These are phyloP conservation scores for Zasmidium angulare DNA, from an alignment of 2,329 filamentous ascomycete species.

Conservation along the genomic window DNA sequence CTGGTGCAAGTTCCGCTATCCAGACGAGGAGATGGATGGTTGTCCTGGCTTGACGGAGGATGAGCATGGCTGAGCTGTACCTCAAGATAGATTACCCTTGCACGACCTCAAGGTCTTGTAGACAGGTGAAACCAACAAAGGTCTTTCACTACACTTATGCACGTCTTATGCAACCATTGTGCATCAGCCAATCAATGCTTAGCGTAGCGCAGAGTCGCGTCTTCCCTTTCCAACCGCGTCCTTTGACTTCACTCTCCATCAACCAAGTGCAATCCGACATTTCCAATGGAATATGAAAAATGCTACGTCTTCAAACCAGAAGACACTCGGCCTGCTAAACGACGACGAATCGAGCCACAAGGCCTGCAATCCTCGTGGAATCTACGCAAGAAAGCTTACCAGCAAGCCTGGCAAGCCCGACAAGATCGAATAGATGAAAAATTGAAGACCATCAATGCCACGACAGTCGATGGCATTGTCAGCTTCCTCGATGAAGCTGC, in stretches of 20 bases:
- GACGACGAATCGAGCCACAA: constrained; percentile 35
- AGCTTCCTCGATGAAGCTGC: constrained; percentile 39
- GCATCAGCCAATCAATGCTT: background rate
- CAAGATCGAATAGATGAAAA: constrained; percentile 61
- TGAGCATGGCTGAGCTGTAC: constrained; percentile 62
- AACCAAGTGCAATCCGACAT: background rate
- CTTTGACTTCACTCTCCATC: background rate
- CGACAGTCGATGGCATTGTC: constrained; percentile 39
- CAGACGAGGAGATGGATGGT: constrained; percentile 74
- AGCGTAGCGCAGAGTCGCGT: background rate
- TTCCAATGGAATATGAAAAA: constrained; percentile 52
- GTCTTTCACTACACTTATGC: too few relatives aligned
- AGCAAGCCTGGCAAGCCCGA: constrained; percentile 63
- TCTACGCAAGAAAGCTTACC: constrained; percentile 61
- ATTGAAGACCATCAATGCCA: constrained; percentile 41
- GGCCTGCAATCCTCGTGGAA: constrained; percentile 39
- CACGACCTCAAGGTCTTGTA: too few relatives aligned
- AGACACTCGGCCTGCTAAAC: constrained; percentile 41
- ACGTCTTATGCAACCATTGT: background rate
- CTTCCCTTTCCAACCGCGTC: background rate
- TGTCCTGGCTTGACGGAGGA: constrained; percentile 88
- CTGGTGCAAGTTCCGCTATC: constrained; percentile 88
- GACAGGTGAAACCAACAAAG: too few relatives aligned
- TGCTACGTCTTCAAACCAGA: constrained; percentile 47
- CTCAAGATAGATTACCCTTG: too few relatives aligned